A percentile compares a stretch with the other conserved stretches of the same genome.
phyloP scores from a whole-genome alignment of 2,329 filamentous ascomycete species.

The Trichoderma simmonsii region DNA sequence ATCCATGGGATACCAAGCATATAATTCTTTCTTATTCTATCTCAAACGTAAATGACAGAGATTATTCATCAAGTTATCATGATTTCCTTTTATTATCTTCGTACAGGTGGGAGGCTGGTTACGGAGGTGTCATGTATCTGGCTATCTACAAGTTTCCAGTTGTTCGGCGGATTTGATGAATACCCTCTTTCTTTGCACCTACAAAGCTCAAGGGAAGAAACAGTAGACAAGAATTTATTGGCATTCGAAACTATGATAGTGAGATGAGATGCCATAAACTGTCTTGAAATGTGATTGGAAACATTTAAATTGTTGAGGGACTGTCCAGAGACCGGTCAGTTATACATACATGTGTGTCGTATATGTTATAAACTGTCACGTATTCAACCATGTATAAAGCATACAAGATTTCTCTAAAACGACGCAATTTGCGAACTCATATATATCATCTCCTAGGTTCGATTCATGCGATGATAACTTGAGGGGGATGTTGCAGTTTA shows the following conservation, averaged over 20 bases:
- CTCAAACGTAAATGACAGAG: neutral
- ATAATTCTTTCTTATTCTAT: neutral
- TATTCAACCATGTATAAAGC: neutral
- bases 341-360: neutral
- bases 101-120: neutral
- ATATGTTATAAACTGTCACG: neutral
- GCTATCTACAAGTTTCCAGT: too few species aligned
- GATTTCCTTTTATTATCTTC: neutral
- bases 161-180: neutral
- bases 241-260: neutral
- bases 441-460: neutral
- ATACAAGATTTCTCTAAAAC: neutral
- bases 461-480: neutral
- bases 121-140: neutral
- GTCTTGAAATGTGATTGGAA: neutral
- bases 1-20: constrained; percentile 8
- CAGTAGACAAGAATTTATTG: neutral
- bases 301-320: neutral
- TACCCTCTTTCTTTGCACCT: neutral
- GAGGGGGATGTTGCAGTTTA: neutral
- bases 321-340: neutral
- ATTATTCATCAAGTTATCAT: neutral
- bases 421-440: neutral
- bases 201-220: neutral
- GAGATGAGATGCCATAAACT: neutral